Percentiles rank a stretch among this genome's conserved stretches.
Evolutionary conservation across 257 asterid species (phyloP).

Genomic region (Nicotiana sylvestris): DNA sequence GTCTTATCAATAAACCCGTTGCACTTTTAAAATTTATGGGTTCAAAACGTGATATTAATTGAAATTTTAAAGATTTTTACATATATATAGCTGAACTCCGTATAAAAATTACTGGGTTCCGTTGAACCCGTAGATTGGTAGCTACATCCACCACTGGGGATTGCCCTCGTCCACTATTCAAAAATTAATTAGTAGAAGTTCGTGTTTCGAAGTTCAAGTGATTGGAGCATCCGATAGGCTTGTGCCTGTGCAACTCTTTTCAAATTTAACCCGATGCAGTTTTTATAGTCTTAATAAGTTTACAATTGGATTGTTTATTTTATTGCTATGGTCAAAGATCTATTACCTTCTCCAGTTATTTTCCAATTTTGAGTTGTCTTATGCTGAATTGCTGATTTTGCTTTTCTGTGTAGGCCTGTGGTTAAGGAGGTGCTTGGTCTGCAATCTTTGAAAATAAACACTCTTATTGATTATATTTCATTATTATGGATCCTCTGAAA

Average conservation of each 20-base stretch:
- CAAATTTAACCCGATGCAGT: neutral
- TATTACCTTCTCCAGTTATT: neutral
- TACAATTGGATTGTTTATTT: neutral
- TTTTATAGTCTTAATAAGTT: neutral
- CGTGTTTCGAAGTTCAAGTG: neutral
- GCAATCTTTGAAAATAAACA: neutral
- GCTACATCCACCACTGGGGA: neutral
- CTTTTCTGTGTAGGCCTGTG: neutral
- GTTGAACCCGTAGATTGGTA: neutral
- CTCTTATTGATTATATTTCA: neutral
- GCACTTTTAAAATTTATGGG: no score
- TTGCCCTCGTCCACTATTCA: neutral
- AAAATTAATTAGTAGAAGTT: neutral
- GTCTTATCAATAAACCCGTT: no score
- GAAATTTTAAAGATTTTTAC: no score
- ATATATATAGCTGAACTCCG: no score
- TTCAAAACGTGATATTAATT: no score
- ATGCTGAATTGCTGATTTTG: neutral
- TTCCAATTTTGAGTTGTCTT: neutral
- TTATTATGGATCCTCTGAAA: neutral
- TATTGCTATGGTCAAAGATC: neutral
- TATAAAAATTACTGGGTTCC: no score
- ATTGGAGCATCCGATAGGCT: neutral
- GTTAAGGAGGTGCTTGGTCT: neutral
- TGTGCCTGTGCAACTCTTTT: neutral